Evolutionary conservation across 768 basidiomycete genomes (phyloP).

Genomic region (Pulveroboletus sp.): DNA sequence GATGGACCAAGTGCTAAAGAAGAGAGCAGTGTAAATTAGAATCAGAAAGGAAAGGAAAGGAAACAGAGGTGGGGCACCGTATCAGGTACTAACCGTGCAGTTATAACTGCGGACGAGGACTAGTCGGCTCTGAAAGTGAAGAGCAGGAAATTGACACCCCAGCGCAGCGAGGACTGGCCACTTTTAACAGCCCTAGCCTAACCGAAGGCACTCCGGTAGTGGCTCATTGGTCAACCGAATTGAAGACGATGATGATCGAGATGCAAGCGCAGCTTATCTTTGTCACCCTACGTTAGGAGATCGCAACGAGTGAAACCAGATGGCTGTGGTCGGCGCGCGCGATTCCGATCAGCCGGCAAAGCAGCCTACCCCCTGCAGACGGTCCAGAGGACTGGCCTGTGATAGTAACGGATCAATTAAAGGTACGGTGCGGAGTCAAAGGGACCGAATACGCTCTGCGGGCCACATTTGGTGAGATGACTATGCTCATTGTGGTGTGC

Average conservation of each 20-base stretch:
- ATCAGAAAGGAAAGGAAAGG: neutral
- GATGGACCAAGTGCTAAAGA: conserved; percentile 11
- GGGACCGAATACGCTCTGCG: too few relatives aligned
- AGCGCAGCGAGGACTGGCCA: neutral
- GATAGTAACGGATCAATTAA: neutral
- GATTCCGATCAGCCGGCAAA: neutral
- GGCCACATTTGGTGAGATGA: neutral
- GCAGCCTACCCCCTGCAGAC: neutral
- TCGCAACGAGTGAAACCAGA: neutral
- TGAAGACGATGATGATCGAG: neutral
- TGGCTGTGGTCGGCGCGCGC: neutral
- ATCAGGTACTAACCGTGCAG: neutral
- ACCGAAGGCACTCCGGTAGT: neutral
- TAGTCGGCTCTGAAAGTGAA: conserved; percentile 16
- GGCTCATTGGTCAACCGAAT: neutral
- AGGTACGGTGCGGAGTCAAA: neutral
- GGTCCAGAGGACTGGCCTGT: neutral
- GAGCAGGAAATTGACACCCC: neutral
- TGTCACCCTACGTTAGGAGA: neutral
- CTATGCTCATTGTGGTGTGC: neutral
- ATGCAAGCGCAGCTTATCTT: neutral
- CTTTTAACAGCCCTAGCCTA: conserved; percentile 4
- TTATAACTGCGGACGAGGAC: conserved; percentile 9
- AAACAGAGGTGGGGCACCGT: neutral
- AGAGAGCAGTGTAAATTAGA: conserved; percentile 5